Base-by-base conservation (phyloP, 2,329 filamentous ascomycete species). In the Talaromyces sp. region DNA sequence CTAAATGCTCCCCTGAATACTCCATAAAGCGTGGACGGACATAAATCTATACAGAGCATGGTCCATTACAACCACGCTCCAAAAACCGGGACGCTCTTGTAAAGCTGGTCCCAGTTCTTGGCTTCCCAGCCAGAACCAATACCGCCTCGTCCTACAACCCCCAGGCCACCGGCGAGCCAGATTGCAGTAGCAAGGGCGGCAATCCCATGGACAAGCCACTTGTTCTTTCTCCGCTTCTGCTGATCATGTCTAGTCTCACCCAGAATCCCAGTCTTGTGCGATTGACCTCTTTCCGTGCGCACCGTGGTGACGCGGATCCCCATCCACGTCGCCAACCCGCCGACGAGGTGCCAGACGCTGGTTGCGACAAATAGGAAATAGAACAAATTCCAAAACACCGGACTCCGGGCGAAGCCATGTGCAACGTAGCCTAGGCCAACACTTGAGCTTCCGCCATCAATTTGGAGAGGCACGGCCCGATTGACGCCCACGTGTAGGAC, bases 381-480 rank as follows among this genome's bases (percentile, higher is more conserved):
- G 1, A 89, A 88, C 1, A 82, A 67, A 72, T 86, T 89, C n/a
- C 89, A 85, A 9, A 88, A 73, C 1, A 82, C 66, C 0, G 88
- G 87, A 69, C 91, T 88, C 15, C 85, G 83, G 32, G 89, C 87
- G 71, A 97, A 95, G 2, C 91, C 91, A 75, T 98, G 93, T 13
- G 88, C 86, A 8, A 97, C 88, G 73, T 90, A 98, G 13, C 86
- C 88, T 13, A 98, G 79, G 0, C 91, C 90, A 47, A 97, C 88
- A 59, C 93, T 88, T n/a, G 91, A 90, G 69, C 88, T 92, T 62
- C 93, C 92, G 7, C 93, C 93, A 59, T 96, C 90, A 52, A 92
- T 84, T 30, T 85, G 80, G 36, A 93, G 75, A 2, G 95, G 93
- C 28, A 96, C 79, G 2, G 86, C 76, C 36, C 93, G 85, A 73